Evolutionary conservation across 1,139 yeast species (phyloP).

Genomic region (Saccharomyces hybrid): DNA sequence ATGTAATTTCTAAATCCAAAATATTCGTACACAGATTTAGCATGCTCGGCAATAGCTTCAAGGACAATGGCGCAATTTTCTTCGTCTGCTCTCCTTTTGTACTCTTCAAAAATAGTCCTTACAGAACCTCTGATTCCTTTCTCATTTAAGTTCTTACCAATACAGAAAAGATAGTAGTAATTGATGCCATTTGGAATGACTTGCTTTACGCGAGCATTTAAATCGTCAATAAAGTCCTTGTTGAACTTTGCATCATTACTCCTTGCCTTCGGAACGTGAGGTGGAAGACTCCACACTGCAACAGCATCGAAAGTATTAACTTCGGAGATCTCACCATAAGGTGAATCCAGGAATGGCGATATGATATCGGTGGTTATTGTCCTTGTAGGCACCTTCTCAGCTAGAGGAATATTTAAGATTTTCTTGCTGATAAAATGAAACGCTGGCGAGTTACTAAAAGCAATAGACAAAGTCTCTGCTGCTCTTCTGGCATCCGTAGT

Average conservation of each 20-base stretch:
- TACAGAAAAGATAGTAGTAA: constrained; percentile 27
- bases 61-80: constrained; percentile 29
- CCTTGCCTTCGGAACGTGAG: constrained; percentile 19
- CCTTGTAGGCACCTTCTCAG: constrained; percentile 17
- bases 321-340: constrained; percentile 26
- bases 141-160: constrained; percentile 27
- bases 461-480: constrained; percentile 20
- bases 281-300: constrained; percentile 26
- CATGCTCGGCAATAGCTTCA: constrained; percentile 32
- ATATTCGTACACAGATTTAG: constrained; percentile 31
- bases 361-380: constrained; percentile 21
- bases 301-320: constrained; percentile 30
- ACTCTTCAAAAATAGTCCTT: constrained; percentile 27
- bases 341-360: constrained; percentile 22
- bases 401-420: constrained; percentile 21
- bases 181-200: constrained; percentile 23
- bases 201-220: constrained; percentile 14
- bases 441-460: constrained; percentile 23
- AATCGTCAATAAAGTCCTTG: constrained; percentile 22
- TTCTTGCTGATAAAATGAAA: constrained; percentile 27
- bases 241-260: constrained; percentile 27
- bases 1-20: constrained; percentile 30
- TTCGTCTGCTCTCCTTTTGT: constrained; percentile 27
- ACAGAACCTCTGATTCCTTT: constrained; percentile 27
- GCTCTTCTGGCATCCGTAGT: constrained; percentile 22